Percentiles rank a stretch among this genome's conserved stretches.
phyloP scores from a whole-genome alignment of 495 filamentous ascomycete genomes.

The Aspergillus taichungensis region DNA sequence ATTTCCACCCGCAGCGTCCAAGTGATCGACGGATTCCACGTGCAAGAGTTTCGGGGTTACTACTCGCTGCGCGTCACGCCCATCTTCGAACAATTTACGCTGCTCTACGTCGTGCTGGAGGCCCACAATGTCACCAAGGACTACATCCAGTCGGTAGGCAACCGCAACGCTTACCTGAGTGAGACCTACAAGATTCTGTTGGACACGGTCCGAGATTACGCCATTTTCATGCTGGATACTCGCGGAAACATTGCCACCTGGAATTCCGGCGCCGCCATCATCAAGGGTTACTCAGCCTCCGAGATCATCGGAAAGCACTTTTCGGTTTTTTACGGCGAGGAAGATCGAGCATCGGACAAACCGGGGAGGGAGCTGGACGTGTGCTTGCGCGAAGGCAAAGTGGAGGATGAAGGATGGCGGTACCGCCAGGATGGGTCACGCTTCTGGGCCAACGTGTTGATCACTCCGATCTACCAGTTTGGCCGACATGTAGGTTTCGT shows the following conservation, averaged over 20 bases:
- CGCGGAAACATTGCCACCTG: constrained; percentile 50
- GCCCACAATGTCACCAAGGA: constrained; percentile 27
- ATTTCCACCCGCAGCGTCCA: constrained; percentile 26
- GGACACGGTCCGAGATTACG: constrained; percentile 58
- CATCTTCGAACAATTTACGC: constrained; percentile 35
- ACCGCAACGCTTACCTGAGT: constrained; percentile 39
- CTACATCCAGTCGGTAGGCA: constrained; percentile 4
- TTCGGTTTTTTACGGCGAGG: constrained; percentile 50
- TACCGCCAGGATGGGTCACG: constrained; percentile 52
- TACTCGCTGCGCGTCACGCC: constrained; percentile 42
- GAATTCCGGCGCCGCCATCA: constrained; percentile 50
- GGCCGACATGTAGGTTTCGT: constrained; percentile 53
- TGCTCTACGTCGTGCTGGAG: constrained; percentile 43
- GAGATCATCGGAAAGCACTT: constrained; percentile 59
- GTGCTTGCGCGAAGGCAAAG: constrained; percentile 49
- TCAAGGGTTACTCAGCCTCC: constrained; percentile 48
- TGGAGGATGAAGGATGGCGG: constrained; percentile 60
- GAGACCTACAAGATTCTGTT: constrained; percentile 55
- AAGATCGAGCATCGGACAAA: constrained; percentile 45
- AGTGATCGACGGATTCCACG: constrained; percentile 19
- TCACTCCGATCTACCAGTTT: constrained; percentile 50
- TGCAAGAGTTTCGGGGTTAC: constrained; percentile 14
- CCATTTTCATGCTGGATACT: constrained; percentile 58
- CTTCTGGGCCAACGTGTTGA: constrained; percentile 62
- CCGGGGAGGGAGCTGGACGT: constrained; percentile 47